Percentiles rank a stretch among this genome's conserved stretches.
These are phyloP conservation scores for Dalbergia oliveri DNA, from an alignment of 306 rosid genomes.

Conservation along the genomic window DNA sequence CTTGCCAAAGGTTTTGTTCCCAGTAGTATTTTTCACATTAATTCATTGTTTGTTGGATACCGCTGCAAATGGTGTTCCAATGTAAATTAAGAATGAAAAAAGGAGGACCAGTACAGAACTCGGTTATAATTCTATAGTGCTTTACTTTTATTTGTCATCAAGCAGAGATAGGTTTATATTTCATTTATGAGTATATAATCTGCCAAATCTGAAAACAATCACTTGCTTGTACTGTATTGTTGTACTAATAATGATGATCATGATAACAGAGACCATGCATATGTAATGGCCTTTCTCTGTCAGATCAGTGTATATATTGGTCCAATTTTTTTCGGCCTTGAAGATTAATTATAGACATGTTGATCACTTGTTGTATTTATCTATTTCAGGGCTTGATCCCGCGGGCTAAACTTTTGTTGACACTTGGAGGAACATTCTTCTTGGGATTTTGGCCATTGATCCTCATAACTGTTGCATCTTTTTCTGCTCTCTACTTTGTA, in stretches of 20 bases:
- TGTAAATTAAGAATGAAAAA: no score
- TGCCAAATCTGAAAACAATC: neutral
- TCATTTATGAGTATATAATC: neutral
- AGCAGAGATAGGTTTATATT: neutral
- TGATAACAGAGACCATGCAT: neutral
- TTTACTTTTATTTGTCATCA: neutral
- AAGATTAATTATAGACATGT: neutral
- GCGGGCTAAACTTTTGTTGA: conserved; percentile 84
- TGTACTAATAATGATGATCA: neutral
- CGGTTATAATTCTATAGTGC: no score
- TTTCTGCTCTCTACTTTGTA: conserved; percentile 84
- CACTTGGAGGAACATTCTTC: conserved; percentile 94
- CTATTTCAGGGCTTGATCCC: conserved; percentile 87
- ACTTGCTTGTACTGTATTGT: neutral
- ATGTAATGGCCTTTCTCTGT: conserved; percentile 20
- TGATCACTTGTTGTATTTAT: conserved; percentile 20
- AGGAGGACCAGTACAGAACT: no score
- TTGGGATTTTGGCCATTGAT: conserved; percentile 93
- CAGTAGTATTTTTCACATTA: neutral
- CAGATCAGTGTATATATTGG: neutral
- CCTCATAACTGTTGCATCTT: conserved; percentile 67
- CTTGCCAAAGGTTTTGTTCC: conserved; percentile 30
- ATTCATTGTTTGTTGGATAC: no score
- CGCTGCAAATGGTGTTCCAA: no score
- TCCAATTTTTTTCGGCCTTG: conserved; percentile 8